These are phyloP conservation scores for Ustilaginoidea virens DNA, from an alignment of 2,329 filamentous ascomycete species.

Conservation along the genomic window DNA sequence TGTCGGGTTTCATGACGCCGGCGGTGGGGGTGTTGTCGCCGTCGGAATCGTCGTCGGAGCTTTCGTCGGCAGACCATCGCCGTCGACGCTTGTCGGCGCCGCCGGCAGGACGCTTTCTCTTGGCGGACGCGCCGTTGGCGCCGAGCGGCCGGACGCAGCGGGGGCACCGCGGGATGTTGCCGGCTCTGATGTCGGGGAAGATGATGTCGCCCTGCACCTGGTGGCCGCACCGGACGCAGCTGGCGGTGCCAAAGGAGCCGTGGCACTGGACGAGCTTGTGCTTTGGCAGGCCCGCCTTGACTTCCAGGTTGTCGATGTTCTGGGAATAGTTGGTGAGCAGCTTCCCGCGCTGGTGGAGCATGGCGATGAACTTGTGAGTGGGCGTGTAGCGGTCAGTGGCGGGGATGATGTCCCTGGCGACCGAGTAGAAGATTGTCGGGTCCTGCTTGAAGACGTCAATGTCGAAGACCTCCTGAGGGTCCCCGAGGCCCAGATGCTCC, in stretches of 20 bases:
- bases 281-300: constrained; percentile 63
- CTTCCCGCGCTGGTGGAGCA: constrained; percentile 77
- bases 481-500: constrained; percentile 57
- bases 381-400: constrained; percentile 68
- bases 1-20: constrained; percentile 91
- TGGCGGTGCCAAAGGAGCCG: constrained; percentile 86
- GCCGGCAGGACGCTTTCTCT: constrained; percentile 25
- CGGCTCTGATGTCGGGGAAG: constrained; percentile 62
- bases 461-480: constrained; percentile 93
- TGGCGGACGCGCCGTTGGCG: constrained; percentile 12
- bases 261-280: constrained; percentile 91
- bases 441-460: constrained; percentile 76
- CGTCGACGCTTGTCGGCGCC: constrained; percentile 20
- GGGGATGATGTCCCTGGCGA: constrained; percentile 83
- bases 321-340: constrained; percentile 95
- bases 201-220: constrained; percentile 62
- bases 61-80: constrained; percentile 22
- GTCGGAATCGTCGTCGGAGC: constrained; percentile 30
- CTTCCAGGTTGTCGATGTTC: constrained; percentile 95
- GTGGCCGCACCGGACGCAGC: constrained; percentile 68
- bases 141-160: constrained; percentile 45
- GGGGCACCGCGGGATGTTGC: constrained; percentile 63
- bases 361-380: constrained; percentile 83
- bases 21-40: constrained; percentile 43
- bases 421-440: constrained; percentile 77